Evolutionary conservation across 73 alveolate species (phyloP), one percentile per base, ranked within the genome.

Genomic region (Paramecium pentaurelia): DNA sequence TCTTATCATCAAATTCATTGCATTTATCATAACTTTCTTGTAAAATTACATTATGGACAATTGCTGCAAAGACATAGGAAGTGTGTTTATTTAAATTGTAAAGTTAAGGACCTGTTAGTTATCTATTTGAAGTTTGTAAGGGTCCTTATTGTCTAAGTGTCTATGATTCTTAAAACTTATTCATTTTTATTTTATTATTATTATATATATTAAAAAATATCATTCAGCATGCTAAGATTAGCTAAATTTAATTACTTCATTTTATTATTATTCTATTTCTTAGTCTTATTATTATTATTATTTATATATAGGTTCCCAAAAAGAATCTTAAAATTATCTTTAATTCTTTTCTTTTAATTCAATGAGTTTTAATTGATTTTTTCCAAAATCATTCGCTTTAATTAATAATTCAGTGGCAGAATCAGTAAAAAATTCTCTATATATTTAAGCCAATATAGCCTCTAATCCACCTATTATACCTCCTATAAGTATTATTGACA

Each of bases 271-370:
- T 22, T 22, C 25, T 22, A 22, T 22, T 22, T 22, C 25, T 22
- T 22, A 22, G 25, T 22, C 25, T 22, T 22, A 64, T 34, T 36
- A 36, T 40, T 40, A 14, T 25, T 71, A 28, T 36, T 73, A 36
- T n/a, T 80, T 80, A 36, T 80, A 80, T 8, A 80, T 25, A 18
- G 44, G 38, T 80, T 40, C 71, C 91, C 91, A 80, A 44, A 80
- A 80, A 27, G 64, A 32, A 47, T 80, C 91, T 14, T 80, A n/a
- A 18, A 54, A 54, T 8, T 54, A 49, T 22, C 34, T 40, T 42
- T 22, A 25, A 32, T n/a, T 14, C 22, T 49, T 80, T 28, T 20
- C 91, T 80, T 80, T 27, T 10, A 16, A 16, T 12, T 80, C 44
- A 80, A 80, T 80, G 38, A 22, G 38, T 42, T 22, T 38, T 1